Percentiles rank a stretch among this genome's conserved stretches.
These are phyloP conservation scores for Cytospora chrysosperma DNA, from an alignment of 2,329 filamentous ascomycete species.

Conservation along the genomic window DNA sequence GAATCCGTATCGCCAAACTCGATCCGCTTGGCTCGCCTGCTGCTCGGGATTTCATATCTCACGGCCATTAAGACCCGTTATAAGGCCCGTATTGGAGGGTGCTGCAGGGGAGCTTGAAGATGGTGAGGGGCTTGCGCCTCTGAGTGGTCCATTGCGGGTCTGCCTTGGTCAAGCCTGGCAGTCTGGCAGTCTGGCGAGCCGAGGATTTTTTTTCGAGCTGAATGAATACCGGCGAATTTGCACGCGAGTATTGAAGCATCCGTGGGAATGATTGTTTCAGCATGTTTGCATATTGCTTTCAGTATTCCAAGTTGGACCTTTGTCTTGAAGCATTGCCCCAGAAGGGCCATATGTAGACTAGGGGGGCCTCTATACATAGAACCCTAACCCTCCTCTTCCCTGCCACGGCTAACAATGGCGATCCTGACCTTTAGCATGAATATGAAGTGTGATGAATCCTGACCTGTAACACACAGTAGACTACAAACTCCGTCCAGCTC, in stretches of 20 bases:
- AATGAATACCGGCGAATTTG: background rate
- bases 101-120: conserved; percentile 26
- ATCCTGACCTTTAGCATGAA: too few relatives aligned
- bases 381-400: too few relatives aligned
- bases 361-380: too few relatives aligned
- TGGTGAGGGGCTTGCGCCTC: conserved; percentile 17
- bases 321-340: too few relatives aligned
- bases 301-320: too few relatives aligned
- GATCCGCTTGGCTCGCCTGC: background rate
- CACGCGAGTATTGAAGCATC: background rate
- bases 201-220: too few relatives aligned
- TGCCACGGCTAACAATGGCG: too few relatives aligned
- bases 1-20: background rate
- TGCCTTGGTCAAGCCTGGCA: background rate
- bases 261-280: too few relatives aligned
- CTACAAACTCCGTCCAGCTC: background rate
- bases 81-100: conserved; percentile 27
- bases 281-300: too few relatives aligned
- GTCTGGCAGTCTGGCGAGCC: background rate
- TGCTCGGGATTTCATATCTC: conserved; percentile 3
- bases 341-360: too few relatives aligned
- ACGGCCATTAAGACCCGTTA: conserved; percentile 2
- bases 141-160: conserved; percentile 16
- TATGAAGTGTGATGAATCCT: background rate
- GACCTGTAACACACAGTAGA: background rate